These are phyloP conservation scores for Botrytis porri DNA, from an alignment of 2,329 filamentous ascomycete species.

Conservation along the genomic window DNA sequence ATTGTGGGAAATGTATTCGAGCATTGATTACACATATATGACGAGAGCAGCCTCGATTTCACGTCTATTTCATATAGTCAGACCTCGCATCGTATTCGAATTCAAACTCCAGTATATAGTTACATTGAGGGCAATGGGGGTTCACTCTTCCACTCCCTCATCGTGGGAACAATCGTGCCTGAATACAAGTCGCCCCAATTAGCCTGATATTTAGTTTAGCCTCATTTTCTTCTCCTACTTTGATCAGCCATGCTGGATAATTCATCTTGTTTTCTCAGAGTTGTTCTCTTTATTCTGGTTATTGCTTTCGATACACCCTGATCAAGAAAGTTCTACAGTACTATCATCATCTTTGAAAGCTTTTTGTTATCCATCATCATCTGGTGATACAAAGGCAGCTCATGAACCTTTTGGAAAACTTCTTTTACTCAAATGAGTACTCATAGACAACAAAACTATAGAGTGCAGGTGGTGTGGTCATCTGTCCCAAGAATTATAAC, in stretches of 20 bases:
- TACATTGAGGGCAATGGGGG: neutral
- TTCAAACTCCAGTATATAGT: neutral
- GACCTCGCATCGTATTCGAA: neutral
- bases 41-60: neutral
- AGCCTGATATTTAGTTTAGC: neutral
- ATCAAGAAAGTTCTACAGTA: slow-evolving; percentile 9
- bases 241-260: neutral
- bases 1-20: neutral
- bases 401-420: neutral
- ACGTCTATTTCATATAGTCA: neutral
- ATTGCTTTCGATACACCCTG: slow-evolving; percentile 5
- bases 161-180: neutral
- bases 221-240: neutral
- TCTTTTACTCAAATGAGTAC: neutral
- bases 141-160: neutral
- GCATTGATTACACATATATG: neutral
- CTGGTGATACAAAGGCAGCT: slow-evolving; percentile 2
- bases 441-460: neutral
- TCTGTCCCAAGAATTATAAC: neutral
- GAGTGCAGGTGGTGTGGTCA: neutral
- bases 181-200: neutral
- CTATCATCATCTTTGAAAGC: neutral
- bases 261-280: neutral
- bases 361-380: slow-evolving; percentile 3
- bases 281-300: neutral